Evolutionary conservation across 2,329 filamentous ascomycete genomes (phyloP), one percentile per base, ranked within the genome.

Genomic region (Emergomyces pasteurianus): DNA sequence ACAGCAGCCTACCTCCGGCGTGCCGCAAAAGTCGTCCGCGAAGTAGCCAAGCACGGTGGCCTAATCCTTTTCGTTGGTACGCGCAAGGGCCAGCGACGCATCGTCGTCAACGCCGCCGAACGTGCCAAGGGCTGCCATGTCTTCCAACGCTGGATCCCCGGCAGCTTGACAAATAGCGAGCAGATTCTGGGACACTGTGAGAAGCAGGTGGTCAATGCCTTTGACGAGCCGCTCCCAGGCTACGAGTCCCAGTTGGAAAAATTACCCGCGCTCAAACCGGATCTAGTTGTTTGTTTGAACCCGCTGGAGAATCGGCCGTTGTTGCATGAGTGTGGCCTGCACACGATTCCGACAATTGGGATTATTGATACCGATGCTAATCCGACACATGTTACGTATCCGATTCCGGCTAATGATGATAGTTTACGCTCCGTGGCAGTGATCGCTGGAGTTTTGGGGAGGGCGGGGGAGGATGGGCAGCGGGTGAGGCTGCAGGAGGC

Each of bases 361-460:
- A 81, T 99, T 61, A 88, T 97, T 66, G 94, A 99, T 74, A 97
- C 94, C 0, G 89, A 99, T 74, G 87, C 86, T 2, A 89, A 97
- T 74, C 90, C 94, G 0, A 90, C 90, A 0, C 92, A 89, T 84
- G 91, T 97, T 58, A 97, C 94, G 3, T 99, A 99, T 72, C 89
- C 89, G 16, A 96, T 99, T 67, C 94, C 94, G 1, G 90, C 90
- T 58, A 99, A 99, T 73, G 94, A 99, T 71, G 94, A 99, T 80
- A 95, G 91, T 83, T 75, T 96, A 66, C 87, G 94, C 63, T 86
- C 87, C 65, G 83, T 91, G 57, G 84, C 87, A 67, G 81, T 96
- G 63, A 89, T 99, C 67, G 88, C 86, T 3, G 91, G 91, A 59
- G 86, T 94, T 1, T 80, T 99, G 43, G 92, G 92, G 47, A 83